Evolutionary conservation across 2,329 filamentous ascomycete genomes (phyloP).

Genomic region (Beauveria brongniartii): DNA sequence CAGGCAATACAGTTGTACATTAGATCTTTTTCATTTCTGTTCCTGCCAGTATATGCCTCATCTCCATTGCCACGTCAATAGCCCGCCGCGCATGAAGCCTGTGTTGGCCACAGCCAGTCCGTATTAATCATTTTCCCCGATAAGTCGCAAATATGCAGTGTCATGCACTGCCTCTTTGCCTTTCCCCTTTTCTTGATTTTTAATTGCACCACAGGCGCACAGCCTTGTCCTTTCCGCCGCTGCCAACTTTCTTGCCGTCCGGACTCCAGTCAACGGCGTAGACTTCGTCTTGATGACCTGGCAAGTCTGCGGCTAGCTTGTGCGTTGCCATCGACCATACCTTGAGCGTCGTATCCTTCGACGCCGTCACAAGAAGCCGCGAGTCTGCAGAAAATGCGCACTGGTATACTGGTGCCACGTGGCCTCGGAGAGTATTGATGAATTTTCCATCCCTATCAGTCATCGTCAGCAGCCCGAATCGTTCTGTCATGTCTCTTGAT

Average conservation of each 20-base stretch:
- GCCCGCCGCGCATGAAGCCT: not conserved
- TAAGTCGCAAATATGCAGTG: not conserved
- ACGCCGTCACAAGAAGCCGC: slow-evolving; percentile 75
- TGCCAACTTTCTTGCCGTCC: slow-evolving; percentile 80
- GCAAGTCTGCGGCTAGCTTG: slow-evolving; percentile 72
- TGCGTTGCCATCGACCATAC: slow-evolving; percentile 86
- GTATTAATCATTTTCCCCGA: not conserved
- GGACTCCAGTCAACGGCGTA: slow-evolving; percentile 94
- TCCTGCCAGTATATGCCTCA: slow-evolving; percentile 5
- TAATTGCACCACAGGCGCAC: slow-evolving; percentile 60
- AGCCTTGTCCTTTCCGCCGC: slow-evolving; percentile 86
- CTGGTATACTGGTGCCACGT: slow-evolving; percentile 86
- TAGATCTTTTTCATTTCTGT: not conserved
- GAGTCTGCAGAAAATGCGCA: slow-evolving; percentile 89
- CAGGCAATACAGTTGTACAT: not conserved
- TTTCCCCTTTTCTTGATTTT: slow-evolving; percentile 6
- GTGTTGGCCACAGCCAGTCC: not conserved
- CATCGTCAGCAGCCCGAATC: slow-evolving; percentile 13
- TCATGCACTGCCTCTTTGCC: not conserved
- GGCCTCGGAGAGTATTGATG: slow-evolving; percentile 77
- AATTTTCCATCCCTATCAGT: slow-evolving; percentile 58
- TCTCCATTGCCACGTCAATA: slow-evolving; percentile 6
- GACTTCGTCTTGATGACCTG: slow-evolving; percentile 86
- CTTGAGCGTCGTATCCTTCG: slow-evolving; percentile 89
- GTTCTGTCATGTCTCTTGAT: slow-evolving; percentile 34